phyloP scores from a whole-genome alignment of 306 rosid genomes.

The Castanea sativa region DNA sequence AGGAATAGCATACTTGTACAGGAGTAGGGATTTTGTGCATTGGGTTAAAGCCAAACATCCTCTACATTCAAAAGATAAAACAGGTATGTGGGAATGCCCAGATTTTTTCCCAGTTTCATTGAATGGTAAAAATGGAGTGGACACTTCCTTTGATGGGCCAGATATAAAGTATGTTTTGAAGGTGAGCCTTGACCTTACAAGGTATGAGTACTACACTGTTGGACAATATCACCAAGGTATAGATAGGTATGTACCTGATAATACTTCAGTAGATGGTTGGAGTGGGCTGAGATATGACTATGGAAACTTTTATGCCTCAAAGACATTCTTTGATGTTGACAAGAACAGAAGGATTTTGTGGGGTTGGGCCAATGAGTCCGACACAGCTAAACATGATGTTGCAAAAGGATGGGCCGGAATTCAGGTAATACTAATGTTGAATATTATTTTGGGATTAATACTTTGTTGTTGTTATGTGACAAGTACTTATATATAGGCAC shows the following conservation, averaged over 20 bases:
- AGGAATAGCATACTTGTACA: conserved; percentile 65
- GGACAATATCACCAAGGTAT: conserved; percentile 39
- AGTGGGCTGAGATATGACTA: conserved; percentile 76
- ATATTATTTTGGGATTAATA: not conserved
- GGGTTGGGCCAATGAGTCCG: conserved; percentile 97
- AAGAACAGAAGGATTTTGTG: conserved; percentile 65
- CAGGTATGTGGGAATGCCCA: conserved; percentile 94
- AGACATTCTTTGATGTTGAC: conserved; percentile 68
- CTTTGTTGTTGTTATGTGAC: no score
- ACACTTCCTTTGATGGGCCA: conserved; percentile 34
- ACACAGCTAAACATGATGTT: conserved; percentile 28
- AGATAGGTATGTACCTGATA: conserved; percentile 64
- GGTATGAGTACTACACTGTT: conserved; percentile 75
- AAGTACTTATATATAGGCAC: no score
- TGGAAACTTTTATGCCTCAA: conserved; percentile 87
- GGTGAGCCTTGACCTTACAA: conserved; percentile 64
- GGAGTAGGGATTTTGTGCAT: conserved; percentile 51
- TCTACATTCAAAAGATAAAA: conserved; percentile 44
- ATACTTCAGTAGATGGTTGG: conserved; percentile 68
- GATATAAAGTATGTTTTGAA: conserved; percentile 62
- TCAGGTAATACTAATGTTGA: conserved; percentile 38
- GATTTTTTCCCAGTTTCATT: conserved; percentile 72
- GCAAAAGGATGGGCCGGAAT: conserved; percentile 91
- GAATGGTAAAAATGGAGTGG: conserved; percentile 42
- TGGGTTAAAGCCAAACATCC: conserved; percentile 77